Percentiles rank a stretch among this genome's conserved stretches.
These are phyloP conservation scores for Parastagonospora nodorum DNA, from an alignment of 2,329 filamentous ascomycete species.

Conservation along the genomic window DNA sequence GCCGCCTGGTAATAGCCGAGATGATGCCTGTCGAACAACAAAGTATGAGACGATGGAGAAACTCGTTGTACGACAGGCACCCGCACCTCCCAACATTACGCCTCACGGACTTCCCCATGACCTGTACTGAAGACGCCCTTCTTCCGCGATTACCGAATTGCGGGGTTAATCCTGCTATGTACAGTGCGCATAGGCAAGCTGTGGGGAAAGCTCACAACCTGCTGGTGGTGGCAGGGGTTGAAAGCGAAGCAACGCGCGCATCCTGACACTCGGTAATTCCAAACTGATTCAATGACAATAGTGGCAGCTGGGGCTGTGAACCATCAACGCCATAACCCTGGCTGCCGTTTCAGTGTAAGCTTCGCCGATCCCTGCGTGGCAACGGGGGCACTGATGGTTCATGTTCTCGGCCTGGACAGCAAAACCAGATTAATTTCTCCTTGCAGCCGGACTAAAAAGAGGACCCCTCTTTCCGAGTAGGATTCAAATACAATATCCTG, in stretches of 20 bases:
- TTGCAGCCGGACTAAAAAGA: conserved; percentile 38
- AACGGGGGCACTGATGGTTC: conserved; percentile 33
- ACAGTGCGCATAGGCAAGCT: conserved; percentile 17
- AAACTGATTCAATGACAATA: conserved; percentile 20
- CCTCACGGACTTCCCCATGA: conserved; percentile 13
- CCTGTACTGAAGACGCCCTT: conserved; percentile 4
- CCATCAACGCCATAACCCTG: conserved; percentile 24
- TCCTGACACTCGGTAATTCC: conserved; percentile 26
- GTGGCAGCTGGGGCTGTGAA: conserved; percentile 21
- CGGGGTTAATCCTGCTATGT: conserved; percentile 31
- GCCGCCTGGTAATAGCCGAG: conserved; percentile 33
- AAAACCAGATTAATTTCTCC: conserved; percentile 43
- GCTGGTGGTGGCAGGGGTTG: conserved; percentile 15
- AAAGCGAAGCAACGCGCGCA: conserved; percentile 11
- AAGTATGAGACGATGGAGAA: conserved; percentile 15
- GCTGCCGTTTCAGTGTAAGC: conserved; percentile 36
- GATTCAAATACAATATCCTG: conserved; percentile 43
- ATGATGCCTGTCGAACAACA: conserved; percentile 22
- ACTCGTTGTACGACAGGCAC: conserved; percentile 17
- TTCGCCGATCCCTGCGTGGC: conserved; percentile 41
- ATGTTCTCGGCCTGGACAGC: conserved; percentile 39
- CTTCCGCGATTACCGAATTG: conserved; percentile 31
- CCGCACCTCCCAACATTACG: conserved; percentile 5
- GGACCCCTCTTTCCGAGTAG: conserved; percentile 38
- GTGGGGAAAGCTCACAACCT: conserved; percentile 33